Base-by-base conservation (phyloP, 805 yeast genomes). In the Myxozyma udenii region DNA sequence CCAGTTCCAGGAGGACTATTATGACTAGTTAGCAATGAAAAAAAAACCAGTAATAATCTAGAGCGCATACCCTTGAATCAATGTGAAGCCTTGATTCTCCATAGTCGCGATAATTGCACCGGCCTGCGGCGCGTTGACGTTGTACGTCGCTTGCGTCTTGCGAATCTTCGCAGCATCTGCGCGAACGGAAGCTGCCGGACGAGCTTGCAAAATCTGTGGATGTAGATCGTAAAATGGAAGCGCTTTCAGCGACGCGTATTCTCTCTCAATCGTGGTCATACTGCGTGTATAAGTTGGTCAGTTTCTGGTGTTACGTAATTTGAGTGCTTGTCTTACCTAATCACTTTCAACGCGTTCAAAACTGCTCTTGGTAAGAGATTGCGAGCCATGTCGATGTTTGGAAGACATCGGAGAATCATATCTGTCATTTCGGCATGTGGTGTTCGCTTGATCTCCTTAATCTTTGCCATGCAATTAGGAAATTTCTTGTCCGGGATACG, bases 241-340 rank as follows among this genome's bases (percentile, higher is more conserved):
- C 0, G 95, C 97, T 65, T 76, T 79, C 60, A 95, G 70, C 0
- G 98, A 85, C 0, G 90, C 78, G 62, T 74, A 95, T 65, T 93
- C 98, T 72, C 99, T 83, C 67, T 93, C 98, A 14, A 90, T 78
- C 0, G 99, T 91, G 0, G 85, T 78, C 89, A 93, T 81, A 61
- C 84, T 64, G 48, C 6, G 24, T n/a, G n/a, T n/a, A n/a, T n/a
- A n/a, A n/a, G n/a, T n/a, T n/a, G n/a, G n/a, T n/a, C n/a, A n/a
- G n/a, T n/a, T n/a, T n/a, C n/a, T n/a, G n/a, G n/a, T n/a, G n/a
- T n/a, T n/a, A n/a, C n/a, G n/a, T n/a, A n/a, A n/a, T n/a, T n/a
- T n/a, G n/a, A n/a, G n/a, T n/a, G n/a, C n/a, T n/a, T n/a, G 19
- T 23, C 57, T 5, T 43, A 62, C 62, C 64, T 93, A 79, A 86